Percentiles rank a stretch among this genome's conserved stretches.
phyloP scores from a whole-genome alignment of 306 rosid genomes.

The Amphicarpaea edgeworthii region DNA sequence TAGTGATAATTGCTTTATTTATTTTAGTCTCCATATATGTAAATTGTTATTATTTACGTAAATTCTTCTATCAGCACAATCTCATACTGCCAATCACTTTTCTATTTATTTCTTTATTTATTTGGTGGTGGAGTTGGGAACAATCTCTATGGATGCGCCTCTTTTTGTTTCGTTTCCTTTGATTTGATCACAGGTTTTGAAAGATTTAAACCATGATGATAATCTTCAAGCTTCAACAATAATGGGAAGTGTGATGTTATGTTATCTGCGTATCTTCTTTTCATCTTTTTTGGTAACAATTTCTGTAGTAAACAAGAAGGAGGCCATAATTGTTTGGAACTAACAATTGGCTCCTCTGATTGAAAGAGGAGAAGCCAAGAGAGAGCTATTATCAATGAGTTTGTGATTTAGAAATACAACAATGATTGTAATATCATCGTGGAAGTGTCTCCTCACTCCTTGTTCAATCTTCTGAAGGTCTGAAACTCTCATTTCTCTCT shows the following conservation, averaged over 20 bases:
- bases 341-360: constrained; percentile 63
- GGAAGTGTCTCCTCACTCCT: constrained; percentile 89
- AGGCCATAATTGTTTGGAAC: constrained; percentile 10
- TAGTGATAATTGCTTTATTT: not conserved
- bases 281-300: constrained; percentile 33
- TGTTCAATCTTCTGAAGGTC: constrained; percentile 75
- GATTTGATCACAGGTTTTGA: not conserved
- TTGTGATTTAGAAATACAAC: constrained; percentile 71
- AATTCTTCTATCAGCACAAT: constrained; percentile 28
- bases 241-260: constrained; percentile 32
- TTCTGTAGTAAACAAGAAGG: constrained; percentile 20
- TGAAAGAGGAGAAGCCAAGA: constrained; percentile 59
- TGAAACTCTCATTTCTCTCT: constrained; percentile 76
- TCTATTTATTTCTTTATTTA: not conserved
- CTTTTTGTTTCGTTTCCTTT: not conserved
- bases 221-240: constrained; percentile 38
- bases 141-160: not conserved
- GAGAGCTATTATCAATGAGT: constrained; percentile 50
- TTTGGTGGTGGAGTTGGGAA: not conserved
- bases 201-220: constrained; percentile 2
- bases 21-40: not conserved
- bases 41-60: constrained; percentile 1
- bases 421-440: constrained; percentile 77
- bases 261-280: constrained; percentile 10
- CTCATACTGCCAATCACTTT: not conserved